A percentile compares a stretch with the other conserved stretches of the same genome.
Conservation (phyloP, 495 filamentous ascomycete species). For the Aspergillus hancockii region DNA sequence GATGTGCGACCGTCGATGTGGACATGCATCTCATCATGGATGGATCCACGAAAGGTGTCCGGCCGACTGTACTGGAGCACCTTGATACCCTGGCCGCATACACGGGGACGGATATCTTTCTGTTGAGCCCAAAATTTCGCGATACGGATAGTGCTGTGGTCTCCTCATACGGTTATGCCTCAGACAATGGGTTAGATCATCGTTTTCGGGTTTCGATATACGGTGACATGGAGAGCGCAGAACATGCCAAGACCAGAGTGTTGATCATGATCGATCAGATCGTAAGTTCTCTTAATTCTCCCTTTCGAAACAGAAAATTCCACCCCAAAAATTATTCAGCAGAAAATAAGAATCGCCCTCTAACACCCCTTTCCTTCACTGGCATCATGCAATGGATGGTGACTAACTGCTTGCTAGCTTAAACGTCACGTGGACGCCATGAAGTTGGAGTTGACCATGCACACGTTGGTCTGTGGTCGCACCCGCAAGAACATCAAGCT, state of each 20-base stretch:
- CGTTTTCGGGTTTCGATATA: conserved; percentile 90
- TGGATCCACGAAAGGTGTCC: conserved; percentile 60
- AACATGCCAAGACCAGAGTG: conserved; percentile 94
- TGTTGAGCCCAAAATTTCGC: conserved; percentile 75
- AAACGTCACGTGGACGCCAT: conserved; percentile 80
- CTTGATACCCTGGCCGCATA: conserved; percentile 79
- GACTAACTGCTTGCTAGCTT: conserved; percentile 60
- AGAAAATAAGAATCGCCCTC: not conserved
- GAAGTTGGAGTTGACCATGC: conserved; percentile 82
- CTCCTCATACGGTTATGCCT: conserved; percentile 64
- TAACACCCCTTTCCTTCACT: not conserved
- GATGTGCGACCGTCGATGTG: conserved; percentile 88
- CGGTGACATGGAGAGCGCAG: conserved; percentile 90
- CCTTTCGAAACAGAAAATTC: not conserved
- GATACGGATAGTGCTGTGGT: conserved; percentile 53
- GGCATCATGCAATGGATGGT: not conserved
- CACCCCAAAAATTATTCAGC: not conserved
- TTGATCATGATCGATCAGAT: conserved; percentile 97
- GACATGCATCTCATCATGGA: conserved; percentile 86
- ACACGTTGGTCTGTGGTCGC: conserved; percentile 86
- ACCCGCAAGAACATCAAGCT: conserved; percentile 94
- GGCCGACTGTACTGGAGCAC: conserved; percentile 74
- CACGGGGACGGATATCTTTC: conserved; percentile 94
- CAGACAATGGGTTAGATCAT: conserved; percentile 70
- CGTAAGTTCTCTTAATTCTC: conserved; percentile 53